These are phyloP conservation scores for Clitopilus hobsonii DNA, from an alignment of 768 basidiomycete species.

Conservation along the genomic window DNA sequence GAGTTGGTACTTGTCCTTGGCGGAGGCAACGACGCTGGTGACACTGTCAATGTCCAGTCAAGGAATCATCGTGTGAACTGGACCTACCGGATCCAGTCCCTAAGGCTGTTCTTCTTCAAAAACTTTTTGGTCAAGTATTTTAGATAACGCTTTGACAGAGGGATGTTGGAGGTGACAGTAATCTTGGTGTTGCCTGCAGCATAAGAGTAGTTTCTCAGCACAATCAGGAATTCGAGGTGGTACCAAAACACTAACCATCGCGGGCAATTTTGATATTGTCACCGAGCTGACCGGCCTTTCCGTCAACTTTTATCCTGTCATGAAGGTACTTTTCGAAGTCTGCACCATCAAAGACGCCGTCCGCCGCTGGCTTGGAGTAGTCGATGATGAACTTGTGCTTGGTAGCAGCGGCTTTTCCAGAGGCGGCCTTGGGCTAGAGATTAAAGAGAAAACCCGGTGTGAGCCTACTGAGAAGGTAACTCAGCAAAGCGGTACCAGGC, in stretches of 20 bases:
- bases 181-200: constrained; percentile 70
- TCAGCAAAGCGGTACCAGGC: constrained; percentile 79
- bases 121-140: constrained; percentile 99
- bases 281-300: constrained; percentile 87
- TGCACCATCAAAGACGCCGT: constrained; percentile 53
- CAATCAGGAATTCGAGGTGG: background rate
- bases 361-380: constrained; percentile 73
- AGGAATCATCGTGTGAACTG: background rate
- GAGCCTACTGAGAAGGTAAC: constrained; percentile 90
- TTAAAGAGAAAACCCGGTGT: constrained; percentile 38
- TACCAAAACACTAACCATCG: constrained; percentile 58
- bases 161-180: constrained; percentile 78
- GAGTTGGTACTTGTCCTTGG: constrained; percentile 92
- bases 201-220: background rate
- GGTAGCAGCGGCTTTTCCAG: constrained; percentile 45
- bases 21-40: constrained; percentile 80
- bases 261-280: constrained; percentile 84
- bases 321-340: constrained; percentile 84
- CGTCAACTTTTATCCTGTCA: constrained; percentile 91
- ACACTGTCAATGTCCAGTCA: constrained; percentile 5
- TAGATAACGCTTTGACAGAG: constrained; percentile 95
- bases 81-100: constrained; percentile 90
- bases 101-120: constrained; percentile 94
- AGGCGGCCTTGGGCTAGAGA: constrained; percentile 53
- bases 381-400: constrained; percentile 84